Percentiles rank a stretch among this genome's conserved stretches.
Evolutionary conservation across 805 yeast genomes (phyloP).

Genomic region (Myxozyma mucilagina): DNA sequence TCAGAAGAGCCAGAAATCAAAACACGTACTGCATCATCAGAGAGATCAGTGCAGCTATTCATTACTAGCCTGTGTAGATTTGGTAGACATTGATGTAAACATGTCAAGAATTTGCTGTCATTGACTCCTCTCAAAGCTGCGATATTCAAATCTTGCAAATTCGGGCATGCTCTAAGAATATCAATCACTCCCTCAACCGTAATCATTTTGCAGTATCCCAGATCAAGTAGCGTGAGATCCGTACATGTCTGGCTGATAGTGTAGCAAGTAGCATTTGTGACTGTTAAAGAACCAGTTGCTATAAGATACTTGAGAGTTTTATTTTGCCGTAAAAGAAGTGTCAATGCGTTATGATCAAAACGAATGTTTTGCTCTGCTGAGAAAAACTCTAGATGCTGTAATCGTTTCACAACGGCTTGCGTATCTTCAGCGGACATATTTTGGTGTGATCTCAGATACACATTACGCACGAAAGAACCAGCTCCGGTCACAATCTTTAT

Average conservation of each 20-base stretch:
- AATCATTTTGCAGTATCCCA: slow-evolving; percentile 13
- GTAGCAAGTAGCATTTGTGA: slow-evolving; percentile 22
- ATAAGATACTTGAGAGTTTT: slow-evolving; percentile 2
- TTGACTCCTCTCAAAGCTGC: slow-evolving; percentile 12
- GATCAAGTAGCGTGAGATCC: slow-evolving; percentile 19
- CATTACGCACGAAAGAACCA: slow-evolving; percentile 15
- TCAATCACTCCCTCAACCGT: slow-evolving; percentile 19
- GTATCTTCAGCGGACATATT: slow-evolving; percentile 10
- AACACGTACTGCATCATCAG: slow-evolving; percentile 12
- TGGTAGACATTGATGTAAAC: slow-evolving; percentile 3
- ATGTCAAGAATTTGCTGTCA: slow-evolving; percentile 9
- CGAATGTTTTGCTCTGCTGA: slow-evolving; percentile 17
- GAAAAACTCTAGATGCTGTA: slow-evolving; percentile 8
- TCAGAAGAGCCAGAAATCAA: slow-evolving; percentile 12
- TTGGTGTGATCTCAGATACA: slow-evolving; percentile 22
- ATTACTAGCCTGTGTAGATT: slow-evolving; percentile 11
- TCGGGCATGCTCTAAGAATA: slow-evolving; percentile 10
- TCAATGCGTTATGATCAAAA: slow-evolving; percentile 27
- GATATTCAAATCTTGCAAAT: slow-evolving; percentile 7
- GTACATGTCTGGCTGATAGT: slow-evolving; percentile 15
- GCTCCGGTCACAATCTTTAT: slow-evolving; percentile 4
- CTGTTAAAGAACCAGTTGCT: slow-evolving; percentile 9
- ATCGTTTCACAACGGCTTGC: slow-evolving; percentile 4
- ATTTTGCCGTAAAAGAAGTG: slow-evolving; percentile 18
- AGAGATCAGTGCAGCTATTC: slow-evolving; percentile 9